Evolutionary conservation across 2,329 filamentous ascomycete genomes (phyloP).

Genomic region (Clathrospora elynae): DNA sequence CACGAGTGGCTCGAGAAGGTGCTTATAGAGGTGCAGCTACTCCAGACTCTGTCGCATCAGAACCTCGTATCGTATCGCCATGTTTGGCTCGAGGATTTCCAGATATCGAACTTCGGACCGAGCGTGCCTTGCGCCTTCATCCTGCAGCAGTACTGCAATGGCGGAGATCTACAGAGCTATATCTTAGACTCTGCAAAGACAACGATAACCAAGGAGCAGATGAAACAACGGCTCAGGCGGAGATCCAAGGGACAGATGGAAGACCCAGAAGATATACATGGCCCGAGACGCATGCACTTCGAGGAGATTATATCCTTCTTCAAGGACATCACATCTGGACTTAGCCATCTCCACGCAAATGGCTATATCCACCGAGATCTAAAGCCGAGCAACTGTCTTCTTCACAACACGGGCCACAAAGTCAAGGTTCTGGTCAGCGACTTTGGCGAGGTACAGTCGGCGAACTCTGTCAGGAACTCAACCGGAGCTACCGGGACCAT

Average conservation of each 20-base stretch:
- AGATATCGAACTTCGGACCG: slow-evolving; percentile 82
- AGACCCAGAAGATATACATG: slow-evolving; percentile 58
- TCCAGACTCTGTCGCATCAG: slow-evolving; percentile 89
- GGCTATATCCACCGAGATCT: slow-evolving; percentile 96
- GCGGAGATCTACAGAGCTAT: slow-evolving; percentile 86
- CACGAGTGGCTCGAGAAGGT: slow-evolving; percentile 96
- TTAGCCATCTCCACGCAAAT: slow-evolving; percentile 86
- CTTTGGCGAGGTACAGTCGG: slow-evolving; percentile 93
- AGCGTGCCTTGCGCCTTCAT: slow-evolving; percentile 95
- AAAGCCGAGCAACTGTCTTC: slow-evolving; percentile 92
- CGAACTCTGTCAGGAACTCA: slow-evolving; percentile 79
- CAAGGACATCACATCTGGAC: slow-evolving; percentile 88
- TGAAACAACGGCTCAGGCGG: slow-evolving; percentile 85
- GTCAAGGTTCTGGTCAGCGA: slow-evolving; percentile 89
- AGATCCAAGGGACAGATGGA: slow-evolving; percentile 79
- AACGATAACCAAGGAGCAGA: slow-evolving; percentile 73
- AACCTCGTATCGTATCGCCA: slow-evolving; percentile 97
- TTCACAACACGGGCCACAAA: slow-evolving; percentile 75
- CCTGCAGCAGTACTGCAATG: slow-evolving; percentile 95
- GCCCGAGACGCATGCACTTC: slow-evolving; percentile 67
- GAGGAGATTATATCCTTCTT: slow-evolving; percentile 98
- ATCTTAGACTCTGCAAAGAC: slow-evolving; percentile 71
- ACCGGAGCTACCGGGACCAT: slow-evolving; percentile 95
- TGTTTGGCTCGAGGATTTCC: slow-evolving; percentile 92
- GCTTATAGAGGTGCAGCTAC: slow-evolving; percentile 86